These are phyloP conservation scores for Moricandia arvensis DNA, from an alignment of 345 rosid genomes.

Conservation along the genomic window DNA sequence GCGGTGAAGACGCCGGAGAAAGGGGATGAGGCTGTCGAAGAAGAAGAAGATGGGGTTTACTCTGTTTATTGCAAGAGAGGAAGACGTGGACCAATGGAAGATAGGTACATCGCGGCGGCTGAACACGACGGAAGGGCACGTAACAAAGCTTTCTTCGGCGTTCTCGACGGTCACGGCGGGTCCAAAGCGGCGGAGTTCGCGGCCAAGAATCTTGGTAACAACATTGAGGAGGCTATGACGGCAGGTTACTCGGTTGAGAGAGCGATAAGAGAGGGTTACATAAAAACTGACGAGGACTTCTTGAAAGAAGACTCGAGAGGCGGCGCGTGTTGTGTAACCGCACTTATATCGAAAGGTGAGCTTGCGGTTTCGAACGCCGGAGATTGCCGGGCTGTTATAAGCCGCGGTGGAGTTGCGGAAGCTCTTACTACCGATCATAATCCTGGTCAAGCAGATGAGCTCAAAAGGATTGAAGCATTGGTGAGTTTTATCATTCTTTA, in stretches of 20 bases:
- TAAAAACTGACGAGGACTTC: constrained; percentile 62
- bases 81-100: constrained; percentile 39
- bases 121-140: constrained; percentile 2
- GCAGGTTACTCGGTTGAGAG: constrained; percentile 34
- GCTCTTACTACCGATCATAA: constrained; percentile 82
- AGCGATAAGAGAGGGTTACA: constrained; percentile 58
- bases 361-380: constrained; percentile 73
- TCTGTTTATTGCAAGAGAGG: constrained; percentile 41
- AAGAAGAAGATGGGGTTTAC: constrained; percentile 29
- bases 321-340: constrained; percentile 82
- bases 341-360: constrained; percentile 52
- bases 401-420: constrained; percentile 66
- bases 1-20: constrained; percentile 26
- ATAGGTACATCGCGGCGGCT: constrained; percentile 29
- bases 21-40: constrained; percentile 10
- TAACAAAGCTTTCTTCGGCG: constrained; percentile 63
- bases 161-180: constrained; percentile 92
- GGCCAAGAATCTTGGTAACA: constrained; percentile 55
- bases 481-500: constrained; percentile 42
- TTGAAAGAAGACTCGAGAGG: constrained; percentile 51
- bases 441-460: constrained; percentile 53
- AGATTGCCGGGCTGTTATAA: constrained; percentile 80
- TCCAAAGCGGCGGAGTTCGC: constrained; percentile 77
- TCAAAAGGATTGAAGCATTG: constrained; percentile 57
- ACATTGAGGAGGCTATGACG: constrained; percentile 43